Evolutionary conservation across 768 basidiomycete species (phyloP).

Genomic region (Sporobolomyces roseus): DNA sequence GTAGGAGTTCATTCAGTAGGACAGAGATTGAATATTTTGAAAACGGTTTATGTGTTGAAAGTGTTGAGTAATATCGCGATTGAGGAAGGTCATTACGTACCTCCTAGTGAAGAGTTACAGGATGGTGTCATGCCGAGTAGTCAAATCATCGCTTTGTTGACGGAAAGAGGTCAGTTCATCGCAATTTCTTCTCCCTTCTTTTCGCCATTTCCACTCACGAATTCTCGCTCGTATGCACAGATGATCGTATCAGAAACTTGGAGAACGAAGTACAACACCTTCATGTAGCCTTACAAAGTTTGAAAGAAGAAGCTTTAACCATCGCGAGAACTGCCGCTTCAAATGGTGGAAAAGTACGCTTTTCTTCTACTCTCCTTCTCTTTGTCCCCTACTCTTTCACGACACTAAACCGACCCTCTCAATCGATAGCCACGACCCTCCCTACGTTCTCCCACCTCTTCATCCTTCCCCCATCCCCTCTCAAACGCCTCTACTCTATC

Average conservation of each 20-base stretch:
- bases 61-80: slow-evolving; percentile 74
- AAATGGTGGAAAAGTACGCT: slow-evolving; percentile 17
- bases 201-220: neutral
- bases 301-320: slow-evolving; percentile 39
- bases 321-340: slow-evolving; percentile 29
- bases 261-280: slow-evolving; percentile 76
- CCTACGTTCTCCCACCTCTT: slow-evolving; percentile 36
- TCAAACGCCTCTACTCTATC: slow-evolving; percentile 35
- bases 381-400: too few relatives aligned
- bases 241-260: slow-evolving; percentile 62
- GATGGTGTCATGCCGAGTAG: slow-evolving; percentile 3
- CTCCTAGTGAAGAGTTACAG: slow-evolving; percentile 58
- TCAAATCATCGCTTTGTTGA: slow-evolving; percentile 20
- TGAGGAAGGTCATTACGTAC: slow-evolving; percentile 77
- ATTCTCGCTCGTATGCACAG: too few relatives aligned
- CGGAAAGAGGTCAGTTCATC: slow-evolving; percentile 30
- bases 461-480: slow-evolving; percentile 38
- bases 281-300: slow-evolving; percentile 55
- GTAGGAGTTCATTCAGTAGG: slow-evolving; percentile 86
- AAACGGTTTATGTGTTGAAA: slow-evolving; percentile 86
- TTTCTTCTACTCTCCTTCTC: neutral
- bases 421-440: slow-evolving; percentile 9
- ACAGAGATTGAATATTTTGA: slow-evolving; percentile 84
- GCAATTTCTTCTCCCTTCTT: neutral
- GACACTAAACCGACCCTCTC: too few relatives aligned